Evolutionary conservation across 129 eudicot genomes (phyloP).

Genomic region (Flaveria linearis): DNA sequence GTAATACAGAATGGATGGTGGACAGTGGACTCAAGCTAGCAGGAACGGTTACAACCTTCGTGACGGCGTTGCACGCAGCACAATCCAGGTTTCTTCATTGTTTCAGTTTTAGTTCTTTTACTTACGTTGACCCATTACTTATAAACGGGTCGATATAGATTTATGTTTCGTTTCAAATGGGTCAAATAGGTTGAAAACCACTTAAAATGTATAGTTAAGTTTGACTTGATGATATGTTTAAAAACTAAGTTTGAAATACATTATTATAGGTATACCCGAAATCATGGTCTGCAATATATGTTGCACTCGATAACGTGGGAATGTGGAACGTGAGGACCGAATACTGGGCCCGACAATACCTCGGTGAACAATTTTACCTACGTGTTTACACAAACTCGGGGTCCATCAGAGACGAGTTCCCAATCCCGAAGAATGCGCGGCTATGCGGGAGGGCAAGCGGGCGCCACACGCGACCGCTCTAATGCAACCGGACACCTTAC

Average conservation of each 20-base stretch:
- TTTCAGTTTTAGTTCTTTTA: background rate
- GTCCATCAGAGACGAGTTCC: conserved; percentile 84
- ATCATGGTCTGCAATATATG: conserved; percentile 83
- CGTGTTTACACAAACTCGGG: conserved; percentile 75
- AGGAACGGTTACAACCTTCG: conserved; percentile 76
- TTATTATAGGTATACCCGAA: conserved; percentile 73
- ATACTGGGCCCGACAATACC: conserved; percentile 90
- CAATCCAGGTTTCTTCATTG: conserved; percentile 63
- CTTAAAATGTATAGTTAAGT: background rate
- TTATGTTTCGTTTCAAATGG: background rate
- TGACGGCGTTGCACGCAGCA: conserved; percentile 80
- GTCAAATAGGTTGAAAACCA: background rate
- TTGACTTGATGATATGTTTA: background rate
- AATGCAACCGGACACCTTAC: background rate
- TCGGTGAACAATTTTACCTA: conserved; percentile 82
- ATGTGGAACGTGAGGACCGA: conserved; percentile 94
- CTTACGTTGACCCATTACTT: background rate
- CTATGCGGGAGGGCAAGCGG: conserved; percentile 83
- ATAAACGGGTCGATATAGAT: background rate
- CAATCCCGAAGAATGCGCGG: conserved; percentile 85
- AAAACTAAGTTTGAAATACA: background rate
- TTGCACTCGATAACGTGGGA: conserved; percentile 87
- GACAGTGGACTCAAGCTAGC: conserved; percentile 74
- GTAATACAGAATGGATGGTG: conserved; percentile 85
- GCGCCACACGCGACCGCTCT: conserved; percentile 80